phyloP scores from a whole-genome alignment of 1,284 basidiomycete genomes.

The Apiotrichum veenhuisii region DNA sequence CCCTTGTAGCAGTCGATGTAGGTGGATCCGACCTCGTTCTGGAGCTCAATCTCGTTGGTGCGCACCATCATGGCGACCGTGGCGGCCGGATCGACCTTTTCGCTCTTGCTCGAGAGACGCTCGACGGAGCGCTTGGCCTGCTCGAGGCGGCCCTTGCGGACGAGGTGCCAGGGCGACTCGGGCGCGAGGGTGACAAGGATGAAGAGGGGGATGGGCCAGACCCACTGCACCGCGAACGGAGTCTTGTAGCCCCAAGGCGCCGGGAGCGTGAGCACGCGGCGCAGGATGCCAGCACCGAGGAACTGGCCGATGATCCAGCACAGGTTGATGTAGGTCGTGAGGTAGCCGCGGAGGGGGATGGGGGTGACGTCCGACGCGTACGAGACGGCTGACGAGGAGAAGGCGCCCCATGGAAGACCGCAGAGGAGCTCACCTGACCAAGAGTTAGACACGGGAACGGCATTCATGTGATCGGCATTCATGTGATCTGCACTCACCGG shows the following conservation, averaged over 20 bases:
- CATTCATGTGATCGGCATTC: no score
- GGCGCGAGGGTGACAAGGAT: conserved; percentile 22
- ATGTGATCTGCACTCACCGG: no score
- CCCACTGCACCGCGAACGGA: conserved; percentile 50
- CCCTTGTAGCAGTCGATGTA: conserved; percentile 36
- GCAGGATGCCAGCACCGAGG: conserved; percentile 11
- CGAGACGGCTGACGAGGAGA: conserved; percentile 24
- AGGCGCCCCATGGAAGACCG: conserved; percentile 51
- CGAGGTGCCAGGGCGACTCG: conserved; percentile 38
- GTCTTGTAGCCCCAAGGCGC: conserved; percentile 41
- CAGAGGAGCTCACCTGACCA: conserved; percentile 21
- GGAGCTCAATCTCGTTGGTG: conserved; percentile 42
- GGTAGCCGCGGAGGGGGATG: conserved; percentile 36
- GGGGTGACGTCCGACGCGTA: conserved; percentile 49
- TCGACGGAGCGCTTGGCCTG: conserved; percentile 25
- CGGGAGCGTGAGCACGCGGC: neutral
- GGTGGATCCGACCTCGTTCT: conserved; percentile 14
- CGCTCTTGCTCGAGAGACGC: conserved; percentile 20
- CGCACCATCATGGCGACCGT: conserved; percentile 45
- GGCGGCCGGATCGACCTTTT: conserved; percentile 26
- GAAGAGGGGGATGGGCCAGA: conserved; percentile 41
- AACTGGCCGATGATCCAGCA: conserved; percentile 47
- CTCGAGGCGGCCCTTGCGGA: conserved; percentile 28
- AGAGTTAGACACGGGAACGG: no score
- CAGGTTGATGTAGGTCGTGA: conserved; percentile 47